These are phyloP conservation scores for Mortierella claussenii DNA, from an alignment of 192 early-diverging fungal species.

Conservation along the genomic window DNA sequence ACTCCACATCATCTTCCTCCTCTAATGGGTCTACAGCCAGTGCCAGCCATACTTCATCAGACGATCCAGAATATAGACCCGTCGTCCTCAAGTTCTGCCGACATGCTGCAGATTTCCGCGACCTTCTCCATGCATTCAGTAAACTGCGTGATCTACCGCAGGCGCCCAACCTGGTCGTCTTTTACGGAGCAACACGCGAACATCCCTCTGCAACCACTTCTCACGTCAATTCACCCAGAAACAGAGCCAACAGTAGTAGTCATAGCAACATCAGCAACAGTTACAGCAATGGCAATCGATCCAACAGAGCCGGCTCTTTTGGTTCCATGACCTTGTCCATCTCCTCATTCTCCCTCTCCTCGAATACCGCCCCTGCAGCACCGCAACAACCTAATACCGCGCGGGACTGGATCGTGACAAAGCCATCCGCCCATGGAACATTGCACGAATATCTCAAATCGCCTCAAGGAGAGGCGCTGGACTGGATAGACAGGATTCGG, in stretches of 20 bases:
- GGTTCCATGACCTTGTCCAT: conserved; percentile 19
- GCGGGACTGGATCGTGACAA: conserved; percentile 52
- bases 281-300: neutral
- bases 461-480: conserved; percentile 41
- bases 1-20: conserved; percentile 30
- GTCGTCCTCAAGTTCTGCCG: conserved; percentile 49
- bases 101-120: conserved; percentile 46
- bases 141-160: conserved; percentile 38
- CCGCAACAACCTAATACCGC: neutral
- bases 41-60: conserved; percentile 4
- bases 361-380: conserved; percentile 9
- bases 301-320: conserved; percentile 20
- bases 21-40: conserved; percentile 10
- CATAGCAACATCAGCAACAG: neutral
- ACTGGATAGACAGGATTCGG: conserved; percentile 51
- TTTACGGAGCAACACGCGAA: conserved; percentile 48
- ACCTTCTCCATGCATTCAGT: conserved; percentile 35
- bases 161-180: conserved; percentile 38
- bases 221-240: conserved; percentile 4
- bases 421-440: conserved; percentile 46
- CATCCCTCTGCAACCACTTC: conserved; percentile 26
- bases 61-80: conserved; percentile 37
- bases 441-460: conserved; percentile 45
- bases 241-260: neutral
- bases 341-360: conserved; percentile 37